phyloP scores from a whole-genome alignment of 1,284 basidiomycete genomes.

The Chiua sp. region DNA sequence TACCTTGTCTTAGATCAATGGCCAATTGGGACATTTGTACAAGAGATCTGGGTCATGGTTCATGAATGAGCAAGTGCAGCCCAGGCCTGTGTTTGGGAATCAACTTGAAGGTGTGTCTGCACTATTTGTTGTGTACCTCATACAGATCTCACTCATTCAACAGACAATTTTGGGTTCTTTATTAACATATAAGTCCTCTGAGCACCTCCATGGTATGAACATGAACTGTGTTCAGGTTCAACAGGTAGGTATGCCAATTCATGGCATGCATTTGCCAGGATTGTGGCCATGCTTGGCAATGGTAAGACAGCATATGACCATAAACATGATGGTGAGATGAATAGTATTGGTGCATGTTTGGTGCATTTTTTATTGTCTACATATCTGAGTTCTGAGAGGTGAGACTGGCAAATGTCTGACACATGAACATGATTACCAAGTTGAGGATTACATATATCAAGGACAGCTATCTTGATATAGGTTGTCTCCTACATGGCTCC shows the following conservation, averaged over 20 bases:
- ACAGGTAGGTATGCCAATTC: conserved; percentile 81
- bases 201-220: not conserved
- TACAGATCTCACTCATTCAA: not conserved
- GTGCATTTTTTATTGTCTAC: conserved; percentile 41
- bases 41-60: conserved; percentile 98
- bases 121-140: not conserved
- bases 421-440: conserved; percentile 90
- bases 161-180: conserved; percentile 91
- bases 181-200: conserved; percentile 75
- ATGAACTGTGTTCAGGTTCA: not conserved
- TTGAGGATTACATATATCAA: conserved; percentile 89
- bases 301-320: conserved; percentile 85
- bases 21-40: conserved; percentile 76
- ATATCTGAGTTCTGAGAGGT: not conserved
- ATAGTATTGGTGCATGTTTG: conserved; percentile 74
- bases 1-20: conserved; percentile 60
- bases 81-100: conserved; percentile 93
- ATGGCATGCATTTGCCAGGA: conserved; percentile 81
- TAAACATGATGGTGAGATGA: conserved; percentile 81
- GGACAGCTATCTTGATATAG: conserved; percentile 79
- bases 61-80: conserved; percentile 78
- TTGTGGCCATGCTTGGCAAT: conserved; percentile 90
- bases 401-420: conserved; percentile 79
- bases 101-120: conserved; percentile 63
- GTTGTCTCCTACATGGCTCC: conserved; percentile 24